Evolutionary conservation across 352 stramenopile species (phyloP), one percentile per base, ranked within the genome.

Genomic region (Phytophthora pini): DNA sequence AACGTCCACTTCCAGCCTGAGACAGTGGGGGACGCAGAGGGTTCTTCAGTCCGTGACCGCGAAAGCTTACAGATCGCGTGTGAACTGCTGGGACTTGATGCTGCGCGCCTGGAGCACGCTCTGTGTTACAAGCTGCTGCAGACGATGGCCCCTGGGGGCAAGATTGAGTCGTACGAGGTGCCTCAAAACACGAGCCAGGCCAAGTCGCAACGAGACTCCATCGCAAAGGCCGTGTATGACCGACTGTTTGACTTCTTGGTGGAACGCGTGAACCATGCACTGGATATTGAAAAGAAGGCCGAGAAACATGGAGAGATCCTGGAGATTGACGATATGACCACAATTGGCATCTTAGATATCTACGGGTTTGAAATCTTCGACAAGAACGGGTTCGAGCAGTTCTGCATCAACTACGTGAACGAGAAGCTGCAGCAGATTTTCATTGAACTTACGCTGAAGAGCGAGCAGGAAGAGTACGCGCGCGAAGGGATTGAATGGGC

Each of bases 221-320:
- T 99, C 38, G 96, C 97, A 6, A 99, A 99, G 82, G 84, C 97
- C 41, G 81, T 99, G 10, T 99, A 99, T 72, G 96, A 97, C 22
- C 90, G 89, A 36, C 65, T 99, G 11, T 99, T 99, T 76, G 80
- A 98, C 49, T 99, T 98, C 78, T 82, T 99, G 34, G 96, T 99
- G 24, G 90, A 96, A 51, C 84, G 88, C 34, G 77, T 98, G 34
- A 98, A 97, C 56, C 78, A 92, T 59, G 88, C 88, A 5, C 57
- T 95, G 12, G 88, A 95, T 61, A 79, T 95, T 55, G 84, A 95
- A 43, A 90, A 91, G 56, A 90, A 91, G 40, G 83, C 82, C 1
- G 84, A 93, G 51, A 92, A 93, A 43, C 82, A 87, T 48, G 84
- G 85, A 31, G 82, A 96, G 59, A 78, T 89, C 7, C 47, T 93